Percentiles rank a stretch among this genome's conserved stretches.
phyloP scores from a whole-genome alignment of 768 basidiomycete genomes.

The Tephrocybe sp. region DNA sequence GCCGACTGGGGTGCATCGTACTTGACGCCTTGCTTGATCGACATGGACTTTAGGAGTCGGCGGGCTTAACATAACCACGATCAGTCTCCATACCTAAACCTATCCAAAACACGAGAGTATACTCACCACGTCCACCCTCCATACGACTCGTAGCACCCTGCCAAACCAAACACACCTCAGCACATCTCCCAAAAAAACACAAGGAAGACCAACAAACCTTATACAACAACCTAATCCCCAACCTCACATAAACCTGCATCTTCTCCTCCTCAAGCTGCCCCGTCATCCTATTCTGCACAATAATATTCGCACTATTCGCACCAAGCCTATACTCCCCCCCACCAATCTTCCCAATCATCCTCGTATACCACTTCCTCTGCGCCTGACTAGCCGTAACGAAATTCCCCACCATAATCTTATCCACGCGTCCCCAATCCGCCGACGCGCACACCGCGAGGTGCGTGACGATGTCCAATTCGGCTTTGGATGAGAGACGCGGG shows the following conservation, averaged over 20 bases:
- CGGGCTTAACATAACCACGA: conserved; percentile 47
- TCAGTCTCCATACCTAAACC: conserved; percentile 3
- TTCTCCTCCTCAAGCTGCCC: conserved; percentile 97
- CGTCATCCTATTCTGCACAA: conserved; percentile 90
- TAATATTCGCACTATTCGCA: conserved; percentile 97
- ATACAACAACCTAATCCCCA: conserved; percentile 92
- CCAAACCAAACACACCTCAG: background rate
- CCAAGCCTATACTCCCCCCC: conserved; percentile 87
- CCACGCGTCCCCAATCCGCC: conserved; percentile 87
- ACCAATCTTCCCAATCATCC: conserved; percentile 81
- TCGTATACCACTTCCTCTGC: conserved; percentile 96
- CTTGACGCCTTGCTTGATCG: conserved; percentile 92
- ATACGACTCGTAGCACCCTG: conserved; percentile 82
- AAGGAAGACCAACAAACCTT: conserved; percentile 47
- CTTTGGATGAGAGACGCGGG: conserved; percentile 78
- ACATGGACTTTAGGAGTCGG: conserved; percentile 81
- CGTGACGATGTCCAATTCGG: conserved; percentile 92
- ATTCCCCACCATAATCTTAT: conserved; percentile 88
- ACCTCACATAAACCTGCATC: conserved; percentile 90
- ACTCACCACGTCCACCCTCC: conserved; percentile 82
- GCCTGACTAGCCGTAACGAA: conserved; percentile 94
- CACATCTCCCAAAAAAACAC: background rate
- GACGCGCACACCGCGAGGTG: conserved; percentile 96
- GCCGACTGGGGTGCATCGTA: conserved; percentile 86
- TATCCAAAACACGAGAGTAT: background rate